Conservation (phyloP, 1,284 basidiomycete genomes). For the Pseudozyma sp. region DNA sequence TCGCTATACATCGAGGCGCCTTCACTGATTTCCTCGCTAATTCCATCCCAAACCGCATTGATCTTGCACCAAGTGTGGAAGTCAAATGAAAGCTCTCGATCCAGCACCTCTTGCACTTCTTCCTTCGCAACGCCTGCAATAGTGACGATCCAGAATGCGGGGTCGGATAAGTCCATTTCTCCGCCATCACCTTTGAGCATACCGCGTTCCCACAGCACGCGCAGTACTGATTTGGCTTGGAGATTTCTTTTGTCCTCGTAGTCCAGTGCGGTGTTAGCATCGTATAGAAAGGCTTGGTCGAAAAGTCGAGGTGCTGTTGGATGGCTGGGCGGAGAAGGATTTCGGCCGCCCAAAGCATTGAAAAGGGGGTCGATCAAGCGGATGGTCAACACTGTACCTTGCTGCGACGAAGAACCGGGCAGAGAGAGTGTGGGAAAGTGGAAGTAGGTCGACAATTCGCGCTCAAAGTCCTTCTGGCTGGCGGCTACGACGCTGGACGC, state of each 20-base stretch:
- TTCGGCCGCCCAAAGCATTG: slow-evolving; percentile 21
- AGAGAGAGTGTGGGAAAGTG: neutral
- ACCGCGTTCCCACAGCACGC: slow-evolving; percentile 17
- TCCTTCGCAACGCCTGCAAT: neutral
- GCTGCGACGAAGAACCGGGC: too few species aligned
- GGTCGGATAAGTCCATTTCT: slow-evolving; percentile 21
- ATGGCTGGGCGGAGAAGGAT: slow-evolving; percentile 3
- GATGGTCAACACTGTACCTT: slow-evolving; percentile 10
- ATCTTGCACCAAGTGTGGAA: slow-evolving; percentile 9
- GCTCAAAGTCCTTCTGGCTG: slow-evolving; percentile 1
- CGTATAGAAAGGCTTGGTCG: slow-evolving; percentile 25
- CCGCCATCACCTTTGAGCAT: neutral
- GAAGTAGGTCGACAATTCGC: slow-evolving; percentile 21
- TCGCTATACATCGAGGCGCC: neutral
- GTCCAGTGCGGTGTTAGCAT: slow-evolving; percentile 20
- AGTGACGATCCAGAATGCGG: slow-evolving; percentile 11
- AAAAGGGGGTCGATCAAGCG: slow-evolving; percentile 32
- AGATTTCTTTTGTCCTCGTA: slow-evolving; percentile 37
- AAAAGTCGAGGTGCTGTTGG: slow-evolving; percentile 17
- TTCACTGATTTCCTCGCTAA: too few species aligned
- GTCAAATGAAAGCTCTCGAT: neutral
- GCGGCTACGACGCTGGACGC: neutral
- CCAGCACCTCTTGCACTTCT: slow-evolving; percentile 2
- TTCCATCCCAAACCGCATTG: neutral
- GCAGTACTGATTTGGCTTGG: slow-evolving; percentile 24